Base-by-base conservation (phyloP, 2,329 filamentous ascomycete genomes). In the Myriosclerotinia duriaeana region DNA sequence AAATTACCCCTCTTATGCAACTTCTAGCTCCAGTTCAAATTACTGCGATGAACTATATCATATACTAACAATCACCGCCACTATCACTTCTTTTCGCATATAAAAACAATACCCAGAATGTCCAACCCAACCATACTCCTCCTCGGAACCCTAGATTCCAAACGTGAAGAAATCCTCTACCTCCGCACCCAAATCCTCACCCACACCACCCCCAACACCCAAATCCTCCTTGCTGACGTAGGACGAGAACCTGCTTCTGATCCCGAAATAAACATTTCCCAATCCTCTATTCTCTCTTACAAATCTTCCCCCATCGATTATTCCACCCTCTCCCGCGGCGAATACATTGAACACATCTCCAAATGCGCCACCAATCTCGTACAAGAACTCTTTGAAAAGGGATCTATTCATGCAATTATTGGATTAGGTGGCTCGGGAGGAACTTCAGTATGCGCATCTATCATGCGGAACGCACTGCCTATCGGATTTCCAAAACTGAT, bases 401-500 rank as follows among this genome's bases (percentile, higher is more conserved):
- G 72, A 0, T 59, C 72, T 2, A 80, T 89, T 42, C 82, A 88
- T 54, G 88, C 81, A 2, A 80, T 88, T 17, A 77, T 90, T 15
- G 81, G 81, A 0, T 81, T 87, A 0, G 89, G 87, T 9, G 89
- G 89, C 0, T 88, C 85, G 0, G 83, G 85, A 30, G 86, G 86
- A 0, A 90, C 88, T 0, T 83, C 84, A 2, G 79, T 91, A 14
- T 83, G 83, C 0, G 81, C 87, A 0, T 78, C 82, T 0, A 81
- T 86, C 0, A 90, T 91, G 87, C 80, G 85, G 17, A 77, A 82
- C 2, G 82, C 80, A 0, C 74, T 89, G 0, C 88, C 88, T 0
- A 79, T 91, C 15, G 87, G 87, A 0, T 83, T 91, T 61, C 89
- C 89, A 0, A 91, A 91, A 72, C 71, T 91, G 54, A 87, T 91